Percentiles rank a stretch among this genome's conserved stretches.
Conservation (phyloP, 2,329 filamentous ascomycete species). For the Tolypocladium tropicale region DNA sequence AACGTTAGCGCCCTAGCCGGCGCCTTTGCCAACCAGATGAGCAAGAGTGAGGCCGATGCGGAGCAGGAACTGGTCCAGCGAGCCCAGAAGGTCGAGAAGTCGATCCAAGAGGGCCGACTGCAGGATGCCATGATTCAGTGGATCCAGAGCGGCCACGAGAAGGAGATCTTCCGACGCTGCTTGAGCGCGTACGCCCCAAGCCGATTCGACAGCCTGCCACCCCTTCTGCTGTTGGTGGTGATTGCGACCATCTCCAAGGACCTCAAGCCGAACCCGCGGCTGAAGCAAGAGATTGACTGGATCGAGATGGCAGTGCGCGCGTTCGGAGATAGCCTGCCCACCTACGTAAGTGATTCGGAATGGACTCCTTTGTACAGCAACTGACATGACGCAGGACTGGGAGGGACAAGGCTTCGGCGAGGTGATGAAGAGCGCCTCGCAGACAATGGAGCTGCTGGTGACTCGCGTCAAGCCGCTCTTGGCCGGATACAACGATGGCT, state of each 20-base stretch:
- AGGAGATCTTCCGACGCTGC: slow-evolving; percentile 48
- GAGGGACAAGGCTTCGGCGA: slow-evolving; percentile 24
- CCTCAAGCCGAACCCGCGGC: slow-evolving; percentile 38
- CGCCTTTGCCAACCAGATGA: slow-evolving; percentile 24
- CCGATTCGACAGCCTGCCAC: slow-evolving; percentile 44
- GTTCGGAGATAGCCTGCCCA: slow-evolving; percentile 36
- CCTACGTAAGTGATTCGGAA: slow-evolving; percentile 35
- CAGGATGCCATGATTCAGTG: slow-evolving; percentile 56
- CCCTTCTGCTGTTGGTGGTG: slow-evolving; percentile 53
- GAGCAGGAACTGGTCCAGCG: slow-evolving; percentile 43
- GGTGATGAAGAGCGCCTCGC: slow-evolving; percentile 26
- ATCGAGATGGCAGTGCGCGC: slow-evolving; percentile 48
- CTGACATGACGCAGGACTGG: slow-evolving; percentile 23
- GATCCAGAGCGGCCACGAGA: slow-evolving; percentile 53
- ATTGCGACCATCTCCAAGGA: slow-evolving; percentile 53
- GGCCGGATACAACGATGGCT: slow-evolving; percentile 22
- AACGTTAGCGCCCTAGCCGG: slow-evolving; percentile 23
- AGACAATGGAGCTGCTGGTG: slow-evolving; percentile 28
- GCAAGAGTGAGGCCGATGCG: slow-evolving; percentile 21
- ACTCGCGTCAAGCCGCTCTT: slow-evolving; percentile 23
- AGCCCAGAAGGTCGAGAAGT: slow-evolving; percentile 48
- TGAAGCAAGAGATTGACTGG: slow-evolving; percentile 49
- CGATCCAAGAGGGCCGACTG: slow-evolving; percentile 50
- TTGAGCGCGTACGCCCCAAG: slow-evolving; percentile 24
- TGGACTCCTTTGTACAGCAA: background rate